phyloP scores from a whole-genome alignment of 805 yeast genomes.

The Pachysolen tannophilus region DNA sequence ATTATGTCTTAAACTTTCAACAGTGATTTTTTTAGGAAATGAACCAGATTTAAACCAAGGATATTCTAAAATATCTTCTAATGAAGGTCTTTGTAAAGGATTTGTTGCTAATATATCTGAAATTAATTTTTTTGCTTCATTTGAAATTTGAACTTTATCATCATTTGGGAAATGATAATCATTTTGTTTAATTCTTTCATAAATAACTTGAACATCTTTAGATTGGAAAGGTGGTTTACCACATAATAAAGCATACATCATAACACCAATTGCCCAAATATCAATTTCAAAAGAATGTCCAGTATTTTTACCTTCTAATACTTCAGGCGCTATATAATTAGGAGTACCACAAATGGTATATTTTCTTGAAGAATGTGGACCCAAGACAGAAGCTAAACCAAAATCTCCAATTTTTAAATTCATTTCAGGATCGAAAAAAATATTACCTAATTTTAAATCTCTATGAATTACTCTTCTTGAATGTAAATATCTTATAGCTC shows the following conservation, averaged over 20 bases:
- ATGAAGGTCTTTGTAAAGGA: conserved; percentile 74
- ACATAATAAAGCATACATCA: conserved; percentile 84
- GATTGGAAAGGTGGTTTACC: conserved; percentile 99
- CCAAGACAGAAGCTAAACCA: conserved; percentile 95
- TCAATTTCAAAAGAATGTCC: conserved; percentile 96
- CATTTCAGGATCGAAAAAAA: conserved; percentile 90
- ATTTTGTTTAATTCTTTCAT: conserved; percentile 80
- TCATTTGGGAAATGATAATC: conserved; percentile 76
- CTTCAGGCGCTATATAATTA: conserved; percentile 97
- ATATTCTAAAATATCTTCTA: conserved; percentile 72
- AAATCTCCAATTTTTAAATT: conserved; percentile 95
- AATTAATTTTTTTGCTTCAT: conserved; percentile 68
- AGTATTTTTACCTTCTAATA: conserved; percentile 73
- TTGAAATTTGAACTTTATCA: conserved; percentile 45
- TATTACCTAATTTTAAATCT: conserved; percentile 92
- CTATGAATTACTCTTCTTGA: conserved; percentile 89
- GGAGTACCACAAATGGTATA: conserved; percentile 98
- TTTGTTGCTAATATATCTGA: conserved; percentile 65
- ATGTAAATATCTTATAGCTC: conserved; percentile 91
- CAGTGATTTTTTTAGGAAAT: conserved; percentile 67
- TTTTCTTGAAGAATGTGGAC: conserved; percentile 62
- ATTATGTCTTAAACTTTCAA: conserved; percentile 49
- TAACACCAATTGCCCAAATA: conserved; percentile 96
- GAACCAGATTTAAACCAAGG: conserved; percentile 77
- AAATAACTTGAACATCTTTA: conserved; percentile 85